Evolutionary conservation across 2,329 filamentous ascomycete species (phyloP).

Genomic region (Calonectria pauciramosa): DNA sequence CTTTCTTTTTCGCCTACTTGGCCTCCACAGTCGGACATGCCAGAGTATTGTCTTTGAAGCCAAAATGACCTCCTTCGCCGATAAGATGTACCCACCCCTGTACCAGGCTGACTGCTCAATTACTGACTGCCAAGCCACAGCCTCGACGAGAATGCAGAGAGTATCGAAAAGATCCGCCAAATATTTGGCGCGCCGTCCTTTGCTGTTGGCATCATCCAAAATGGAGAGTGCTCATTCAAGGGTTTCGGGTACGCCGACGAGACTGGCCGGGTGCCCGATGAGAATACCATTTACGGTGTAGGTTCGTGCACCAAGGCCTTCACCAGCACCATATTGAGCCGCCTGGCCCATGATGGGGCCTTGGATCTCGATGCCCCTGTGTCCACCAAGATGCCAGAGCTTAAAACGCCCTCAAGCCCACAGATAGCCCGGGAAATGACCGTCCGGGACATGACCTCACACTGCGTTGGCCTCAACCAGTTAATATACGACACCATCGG

Average conservation of each 20-base stretch:
- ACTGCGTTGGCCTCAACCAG: constrained; percentile 11
- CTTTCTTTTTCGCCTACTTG: too few species aligned
- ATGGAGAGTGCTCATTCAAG: not conserved
- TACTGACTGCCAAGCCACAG: not conserved
- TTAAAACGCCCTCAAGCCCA: not conserved
- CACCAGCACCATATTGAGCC: not conserved
- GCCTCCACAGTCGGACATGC: too few species aligned
- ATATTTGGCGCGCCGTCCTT: constrained; percentile 9
- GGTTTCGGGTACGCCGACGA: not conserved
- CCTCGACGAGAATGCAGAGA: not conserved
- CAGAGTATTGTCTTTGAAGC: too few species aligned
- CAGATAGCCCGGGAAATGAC: constrained; percentile 1
- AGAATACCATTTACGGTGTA: constrained; percentile 9
- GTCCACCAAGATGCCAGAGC: not conserved
- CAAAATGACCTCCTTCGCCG: too few species aligned
- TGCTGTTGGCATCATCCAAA: constrained; percentile 6
- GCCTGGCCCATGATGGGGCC: not conserved
- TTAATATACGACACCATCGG: not conserved
- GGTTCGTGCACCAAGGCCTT: constrained; percentile 25
- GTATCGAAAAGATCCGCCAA: not conserved
- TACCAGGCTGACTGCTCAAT: not conserved
- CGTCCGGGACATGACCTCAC: constrained; percentile 6
- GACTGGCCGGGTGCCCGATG: constrained; percentile 2
- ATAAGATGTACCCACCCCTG: too few species aligned
- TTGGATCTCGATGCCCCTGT: constrained; percentile 6